Percentiles rank a stretch among this genome's conserved stretches.
Conservation (phyloP, 306 rosid genomes). For the Quercus berberidifolia region DNA sequence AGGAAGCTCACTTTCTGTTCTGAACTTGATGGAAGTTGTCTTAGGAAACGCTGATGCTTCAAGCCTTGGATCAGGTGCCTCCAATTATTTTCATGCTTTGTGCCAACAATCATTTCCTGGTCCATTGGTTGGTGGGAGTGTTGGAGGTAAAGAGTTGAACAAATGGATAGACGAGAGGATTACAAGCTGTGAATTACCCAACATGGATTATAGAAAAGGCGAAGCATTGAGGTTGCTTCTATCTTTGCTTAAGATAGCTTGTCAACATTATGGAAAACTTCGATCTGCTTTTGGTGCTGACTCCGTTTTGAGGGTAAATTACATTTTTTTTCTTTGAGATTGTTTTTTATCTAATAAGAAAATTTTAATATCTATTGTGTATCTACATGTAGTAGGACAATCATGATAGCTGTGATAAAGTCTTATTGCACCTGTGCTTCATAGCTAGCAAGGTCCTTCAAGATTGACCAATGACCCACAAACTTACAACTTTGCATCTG, state of each 20-base stretch:
- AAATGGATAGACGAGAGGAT: slow-evolving; percentile 94
- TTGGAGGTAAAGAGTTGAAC: slow-evolving; percentile 81
- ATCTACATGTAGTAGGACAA: neutral
- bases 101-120: slow-evolving; percentile 90
- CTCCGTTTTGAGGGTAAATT: slow-evolving; percentile 53
- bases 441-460: neutral
- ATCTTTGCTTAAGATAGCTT: slow-evolving; percentile 83
- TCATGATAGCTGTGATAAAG: neutral
- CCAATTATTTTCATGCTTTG: slow-evolving; percentile 66
- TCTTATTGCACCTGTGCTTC: neutral
- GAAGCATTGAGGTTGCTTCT: slow-evolving; percentile 77
- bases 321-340: slow-evolving; percentile 7
- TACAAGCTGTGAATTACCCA: slow-evolving; percentile 50
- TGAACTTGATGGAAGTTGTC: slow-evolving; percentile 73
- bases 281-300: slow-evolving; percentile 91
- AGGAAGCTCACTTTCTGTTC: slow-evolving; percentile 63
- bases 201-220: slow-evolving; percentile 64
- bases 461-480: neutral
- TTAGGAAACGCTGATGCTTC: slow-evolving; percentile 40
- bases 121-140: slow-evolving; percentile 91
- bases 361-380: neutral
- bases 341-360: neutral
- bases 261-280: slow-evolving; percentile 89
- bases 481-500: neutral
- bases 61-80: slow-evolving; percentile 33